Evolutionary conservation across 805 yeast genomes (phyloP).

Genomic region (Metschnikowia cerradonensis): DNA sequence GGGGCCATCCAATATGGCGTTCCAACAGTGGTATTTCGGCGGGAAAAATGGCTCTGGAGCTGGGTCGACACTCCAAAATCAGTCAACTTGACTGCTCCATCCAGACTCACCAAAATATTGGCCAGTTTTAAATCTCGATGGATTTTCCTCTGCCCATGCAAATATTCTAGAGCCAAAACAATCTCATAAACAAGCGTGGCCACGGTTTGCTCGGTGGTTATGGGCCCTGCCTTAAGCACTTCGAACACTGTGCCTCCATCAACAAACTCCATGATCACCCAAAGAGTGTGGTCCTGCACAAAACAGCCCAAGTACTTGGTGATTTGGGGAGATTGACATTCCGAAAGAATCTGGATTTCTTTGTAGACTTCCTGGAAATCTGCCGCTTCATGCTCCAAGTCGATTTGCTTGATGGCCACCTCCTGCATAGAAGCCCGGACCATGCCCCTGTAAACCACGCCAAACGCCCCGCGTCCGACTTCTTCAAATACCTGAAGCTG

Average conservation of each 20-base stretch:
- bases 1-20: constrained; percentile 69
- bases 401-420: constrained; percentile 65
- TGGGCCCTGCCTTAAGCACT: constrained; percentile 54
- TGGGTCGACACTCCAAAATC: constrained; percentile 47
- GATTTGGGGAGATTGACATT: constrained; percentile 58
- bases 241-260: constrained; percentile 76
- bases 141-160: constrained; percentile 71
- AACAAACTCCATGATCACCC: constrained; percentile 81
- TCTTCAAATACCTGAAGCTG: constrained; percentile 45
- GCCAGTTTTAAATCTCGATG: constrained; percentile 53
- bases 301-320: constrained; percentile 71
- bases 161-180: constrained; percentile 56
- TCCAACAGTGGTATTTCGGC: constrained; percentile 46
- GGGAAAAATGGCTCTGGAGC: constrained; percentile 37
- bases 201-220: constrained; percentile 48
- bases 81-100: constrained; percentile 41
- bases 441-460: constrained; percentile 65
- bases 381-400: constrained; percentile 58
- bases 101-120: constrained; percentile 33
- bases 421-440: constrained; percentile 41
- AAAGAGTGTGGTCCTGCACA: constrained; percentile 61
- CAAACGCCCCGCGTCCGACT: constrained; percentile 77
- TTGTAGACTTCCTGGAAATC: constrained; percentile 70
- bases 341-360: constrained; percentile 66
- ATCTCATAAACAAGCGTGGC: constrained; percentile 53